Conservation (phyloP, 2,329 filamentous ascomycete genomes). For the Aspergillus caelatus region DNA sequence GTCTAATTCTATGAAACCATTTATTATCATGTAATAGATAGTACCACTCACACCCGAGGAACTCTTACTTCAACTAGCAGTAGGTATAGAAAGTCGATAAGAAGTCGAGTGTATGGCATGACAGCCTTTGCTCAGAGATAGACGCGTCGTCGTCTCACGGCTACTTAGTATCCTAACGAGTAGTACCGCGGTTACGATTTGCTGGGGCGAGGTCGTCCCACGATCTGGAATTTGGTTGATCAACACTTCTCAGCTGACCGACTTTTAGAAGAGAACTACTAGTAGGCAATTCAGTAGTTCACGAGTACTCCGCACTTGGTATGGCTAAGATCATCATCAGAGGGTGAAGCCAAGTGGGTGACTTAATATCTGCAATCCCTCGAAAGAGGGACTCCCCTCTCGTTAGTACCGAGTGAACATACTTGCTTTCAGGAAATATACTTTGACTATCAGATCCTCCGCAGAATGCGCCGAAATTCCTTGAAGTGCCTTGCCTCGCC, state of each 20-base stretch:
- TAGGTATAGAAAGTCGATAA: neutral
- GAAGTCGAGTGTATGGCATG: neutral
- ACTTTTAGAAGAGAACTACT: slow-evolving; percentile 5
- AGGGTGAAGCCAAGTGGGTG: neutral
- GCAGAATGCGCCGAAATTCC: neutral
- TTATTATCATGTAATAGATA: slow-evolving; percentile 1
- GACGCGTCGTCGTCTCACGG: neutral
- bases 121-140: neutral
- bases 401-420: neutral
- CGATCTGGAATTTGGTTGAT: slow-evolving; percentile 13
- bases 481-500: neutral
- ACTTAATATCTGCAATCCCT: neutral
- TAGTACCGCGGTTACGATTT: neutral
- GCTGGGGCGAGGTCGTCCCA: neutral
- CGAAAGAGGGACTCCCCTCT: neutral
- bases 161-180: neutral
- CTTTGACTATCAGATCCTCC: neutral
- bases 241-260: slow-evolving; percentile 12
- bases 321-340: neutral
- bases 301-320: slow-evolving; percentile 1
- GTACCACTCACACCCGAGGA: neutral
- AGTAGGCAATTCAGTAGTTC: neutral
- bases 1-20: neutral
- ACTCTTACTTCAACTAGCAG: neutral
- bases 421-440: neutral